phyloP scores from a whole-genome alignment of 208 protist genomes.

The Histomonas meleagridis region DNA sequence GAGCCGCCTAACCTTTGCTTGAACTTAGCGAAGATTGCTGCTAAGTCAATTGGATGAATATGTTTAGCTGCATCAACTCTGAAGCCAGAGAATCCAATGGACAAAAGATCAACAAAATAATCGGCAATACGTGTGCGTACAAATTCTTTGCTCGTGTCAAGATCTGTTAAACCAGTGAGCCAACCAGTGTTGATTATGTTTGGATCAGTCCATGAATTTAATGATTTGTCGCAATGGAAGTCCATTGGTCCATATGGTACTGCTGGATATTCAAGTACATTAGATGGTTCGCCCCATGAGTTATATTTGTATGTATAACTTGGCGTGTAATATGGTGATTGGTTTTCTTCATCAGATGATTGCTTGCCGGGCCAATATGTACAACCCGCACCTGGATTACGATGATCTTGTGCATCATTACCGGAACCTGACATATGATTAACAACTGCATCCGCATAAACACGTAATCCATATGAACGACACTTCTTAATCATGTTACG shows the following conservation, averaged over 20 bases:
- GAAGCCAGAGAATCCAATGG: constrained; percentile 51
- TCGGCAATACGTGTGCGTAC: constrained; percentile 58
- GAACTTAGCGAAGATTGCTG: constrained; percentile 54
- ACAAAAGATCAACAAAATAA: constrained; percentile 54
- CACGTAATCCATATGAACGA: constrained; percentile 48
- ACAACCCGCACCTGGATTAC: constrained; percentile 47
- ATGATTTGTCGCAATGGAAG: constrained; percentile 59
- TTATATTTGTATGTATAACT: constrained; percentile 47
- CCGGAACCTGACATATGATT: constrained; percentile 60
- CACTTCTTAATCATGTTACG: constrained; percentile 52
- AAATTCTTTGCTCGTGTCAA: constrained; percentile 57
- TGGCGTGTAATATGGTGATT: constrained; percentile 55
- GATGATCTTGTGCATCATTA: constrained; percentile 52
- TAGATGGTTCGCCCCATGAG: constrained; percentile 42
- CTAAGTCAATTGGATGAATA: constrained; percentile 55
- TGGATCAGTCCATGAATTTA: constrained; percentile 59
- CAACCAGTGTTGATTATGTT: constrained; percentile 58
- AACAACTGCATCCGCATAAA: constrained; percentile 56
- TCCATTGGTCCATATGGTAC: constrained; percentile 53
- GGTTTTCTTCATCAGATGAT: constrained; percentile 46
- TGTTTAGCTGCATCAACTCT: constrained; percentile 59
- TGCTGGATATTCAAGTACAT: constrained; percentile 54
- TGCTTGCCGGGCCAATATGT: constrained; percentile 49
- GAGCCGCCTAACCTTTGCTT: constrained; percentile 52
- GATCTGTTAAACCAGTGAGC: constrained; percentile 53